Base-by-base conservation (phyloP, 352 stramenopile species). In the Globisporangium spinosum region DNA sequence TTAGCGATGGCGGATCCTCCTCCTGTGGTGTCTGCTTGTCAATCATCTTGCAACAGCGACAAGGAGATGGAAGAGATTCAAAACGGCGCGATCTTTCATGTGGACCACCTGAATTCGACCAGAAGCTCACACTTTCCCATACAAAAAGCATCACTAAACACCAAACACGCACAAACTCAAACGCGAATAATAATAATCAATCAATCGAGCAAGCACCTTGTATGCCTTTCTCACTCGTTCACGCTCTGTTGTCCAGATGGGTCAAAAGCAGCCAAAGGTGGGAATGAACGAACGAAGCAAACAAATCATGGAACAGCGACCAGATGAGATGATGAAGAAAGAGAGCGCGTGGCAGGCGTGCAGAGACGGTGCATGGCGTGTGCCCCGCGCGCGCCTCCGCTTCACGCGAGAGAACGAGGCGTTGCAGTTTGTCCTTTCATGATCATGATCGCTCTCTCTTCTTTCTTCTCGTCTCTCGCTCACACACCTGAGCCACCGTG, bases 351-450 rank as follows among this genome's bases (percentile, higher is more conserved):
- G 59, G 58, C 58, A 8, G 1, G 1, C 22, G 58, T 9, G 58
- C 59, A 65, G 38, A 65, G 32, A 58, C 59, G 27, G 59, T 58
- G 43, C 59, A 32, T 27, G 20, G 29, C 59, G 59, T 55, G 59
- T 65, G 59, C 59, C 40, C 9, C 27, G 59, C 27, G 22, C 43
- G 43, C 59, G 35, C 35, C 35, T 43, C 35, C 35, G 35, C 12
- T 32, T 32, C 29, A 32, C 0, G 10, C 32, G 55, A 13, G 54
- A 5, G 54, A 20, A 9, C 27, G 54, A 40, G 22, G 54, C 25
- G 59, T 57, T 65, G 27, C 55, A 64, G 58, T 40, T 57, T 32
- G 40, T 23, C 20, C 15, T 40, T 35, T 43, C 47, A 23, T 55
- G 47, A 55, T 23, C 34, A 13, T 40, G 34, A 40, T 10, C 34